A percentile compares a stretch with the other conserved stretches of the same genome.
Evolutionary conservation across 345 rosid species (phyloP).

Genomic region (Lepidium aucheri): DNA sequence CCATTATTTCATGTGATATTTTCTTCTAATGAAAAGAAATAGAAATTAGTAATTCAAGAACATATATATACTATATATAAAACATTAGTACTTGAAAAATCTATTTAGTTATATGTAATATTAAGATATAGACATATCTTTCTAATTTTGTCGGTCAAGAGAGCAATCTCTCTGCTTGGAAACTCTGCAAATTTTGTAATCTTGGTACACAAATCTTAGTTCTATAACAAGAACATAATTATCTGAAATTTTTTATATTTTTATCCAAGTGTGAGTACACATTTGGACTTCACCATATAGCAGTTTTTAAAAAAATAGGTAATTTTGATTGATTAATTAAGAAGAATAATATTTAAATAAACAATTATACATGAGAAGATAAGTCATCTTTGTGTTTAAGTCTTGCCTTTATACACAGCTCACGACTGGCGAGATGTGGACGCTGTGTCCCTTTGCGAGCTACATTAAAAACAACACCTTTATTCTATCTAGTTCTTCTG

Average conservation of each 20-base stretch:
- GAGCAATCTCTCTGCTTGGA: neutral
- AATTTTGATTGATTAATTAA: neutral
- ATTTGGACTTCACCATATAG: neutral
- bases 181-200: neutral
- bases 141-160: neutral
- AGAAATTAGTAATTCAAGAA: no score
- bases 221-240: neutral
- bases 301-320: neutral
- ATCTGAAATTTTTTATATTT: neutral
- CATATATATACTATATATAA: neutral
- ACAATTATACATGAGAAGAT: neutral
- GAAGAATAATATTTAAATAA: neutral
- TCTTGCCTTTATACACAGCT: neutral
- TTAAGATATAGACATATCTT: no score
- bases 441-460: neutral
- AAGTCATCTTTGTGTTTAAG: constrained; percentile 8
- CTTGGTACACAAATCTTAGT: neutral
- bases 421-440: constrained; percentile 21
- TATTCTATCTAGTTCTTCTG: neutral
- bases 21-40: neutral
- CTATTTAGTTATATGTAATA: no score
- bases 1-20: neutral
- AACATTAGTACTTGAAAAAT: no score
- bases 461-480: constrained; percentile 8
- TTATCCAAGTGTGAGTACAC: neutral